Base-by-base conservation (phyloP, 441 rosid genomes). In the Populus hybrid region DNA sequence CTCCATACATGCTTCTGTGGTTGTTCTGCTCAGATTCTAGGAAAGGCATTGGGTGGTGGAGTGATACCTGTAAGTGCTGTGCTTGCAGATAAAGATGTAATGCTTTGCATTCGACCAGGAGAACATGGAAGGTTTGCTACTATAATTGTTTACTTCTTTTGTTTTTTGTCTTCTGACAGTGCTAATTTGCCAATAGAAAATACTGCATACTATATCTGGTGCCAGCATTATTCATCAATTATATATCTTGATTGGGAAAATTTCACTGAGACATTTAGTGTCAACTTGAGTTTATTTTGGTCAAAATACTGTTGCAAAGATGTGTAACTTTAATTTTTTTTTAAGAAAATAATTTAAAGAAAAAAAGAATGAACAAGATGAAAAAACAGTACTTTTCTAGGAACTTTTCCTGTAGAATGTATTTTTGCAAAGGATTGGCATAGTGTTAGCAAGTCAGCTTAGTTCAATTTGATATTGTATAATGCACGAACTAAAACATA, bases 1-100 rank as follows among this genome's bases (percentile, higher is more conserved):
- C 81, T 71, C 14, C 50, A 24, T 65, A 71, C 24, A 65, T 68
- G 31, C 63, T 69, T 50, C 64, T 31, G 38, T 68, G 20, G 26
- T 79, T 10, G 18, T 71, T 64, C 33, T 75, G n/a, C 76, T 80
- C 83, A 88, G 97, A 91, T 94, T 80, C 84, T 95, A 21, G 98
- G 99, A 81, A 95, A 95, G 81, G 99, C 97, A 79, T 86, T 95
- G 88, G 99, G 99, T 10, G 98, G 99, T 80, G 99, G 99, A 79
- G 93, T 95, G 33, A 86, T 95, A 70, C 97, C 99, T n/a, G 95
- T 94, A 40, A 95, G 99, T 83, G 99, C 89, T 4, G 97, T 95
- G 45, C 97, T 95, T 71, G 92, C 97, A 35, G 93, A 94, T 80
- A 92, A 86, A 84, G 91, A 94, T 77, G 88, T 91, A 78, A 93